A percentile compares a stretch with the other conserved stretches of the same genome.
phyloP scores from a whole-genome alignment of 2,329 filamentous ascomycete species.

The Botrytis byssoidea region DNA sequence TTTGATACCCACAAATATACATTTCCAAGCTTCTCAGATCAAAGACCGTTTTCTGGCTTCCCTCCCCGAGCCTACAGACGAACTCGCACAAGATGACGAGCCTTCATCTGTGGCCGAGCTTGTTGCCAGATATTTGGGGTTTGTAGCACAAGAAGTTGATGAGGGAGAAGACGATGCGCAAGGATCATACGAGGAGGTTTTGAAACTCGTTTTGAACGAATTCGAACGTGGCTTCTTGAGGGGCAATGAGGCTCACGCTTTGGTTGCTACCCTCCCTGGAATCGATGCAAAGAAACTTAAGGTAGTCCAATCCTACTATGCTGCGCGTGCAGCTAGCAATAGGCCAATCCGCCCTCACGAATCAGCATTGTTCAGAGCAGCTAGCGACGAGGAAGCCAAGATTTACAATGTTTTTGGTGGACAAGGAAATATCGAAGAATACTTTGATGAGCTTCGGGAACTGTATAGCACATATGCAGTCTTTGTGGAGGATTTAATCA shows the following conservation, averaged over 20 bases:
- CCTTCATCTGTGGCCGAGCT: constrained; percentile 94
- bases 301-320: constrained; percentile 89
- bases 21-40: constrained; percentile 93
- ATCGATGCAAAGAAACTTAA: constrained; percentile 90
- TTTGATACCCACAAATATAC: constrained; percentile 88
- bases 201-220: constrained; percentile 90
- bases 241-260: constrained; percentile 92
- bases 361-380: constrained; percentile 87
- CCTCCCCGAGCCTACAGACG: constrained; percentile 88
- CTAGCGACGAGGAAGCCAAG: constrained; percentile 76
- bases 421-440: constrained; percentile 98
- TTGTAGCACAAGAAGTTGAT: constrained; percentile 83
- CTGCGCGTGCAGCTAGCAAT: constrained; percentile 78
- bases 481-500: constrained; percentile 84
- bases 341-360: constrained; percentile 88
- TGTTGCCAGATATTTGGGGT: constrained; percentile 89
- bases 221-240: constrained; percentile 94
- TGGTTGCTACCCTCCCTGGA: constrained; percentile 81
- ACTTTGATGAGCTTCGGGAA: constrained; percentile 95
- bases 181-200: constrained; percentile 86
- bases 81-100: constrained; percentile 96
- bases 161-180: constrained; percentile 87
- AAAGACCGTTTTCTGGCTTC: constrained; percentile 86
- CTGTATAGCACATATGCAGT: constrained; percentile 88
- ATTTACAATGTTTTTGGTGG: constrained; percentile 96